Evolutionary conservation across 306 rosid species (phyloP).

Genomic region (Castanea mollissima): DNA sequence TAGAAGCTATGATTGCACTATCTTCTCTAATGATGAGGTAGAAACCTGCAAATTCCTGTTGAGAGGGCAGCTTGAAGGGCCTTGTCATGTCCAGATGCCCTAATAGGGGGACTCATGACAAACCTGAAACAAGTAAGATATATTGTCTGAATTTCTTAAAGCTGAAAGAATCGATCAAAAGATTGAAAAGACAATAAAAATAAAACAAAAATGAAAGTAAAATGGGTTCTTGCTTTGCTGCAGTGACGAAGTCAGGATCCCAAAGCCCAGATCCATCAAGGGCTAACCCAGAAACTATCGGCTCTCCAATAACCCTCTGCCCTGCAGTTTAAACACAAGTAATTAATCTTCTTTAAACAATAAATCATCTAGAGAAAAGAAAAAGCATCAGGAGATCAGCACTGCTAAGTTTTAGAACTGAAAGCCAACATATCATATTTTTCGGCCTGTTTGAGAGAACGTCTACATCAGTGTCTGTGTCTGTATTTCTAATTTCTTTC

Average conservation of each 20-base stretch:
- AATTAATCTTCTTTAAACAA: neutral
- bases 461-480: neutral
- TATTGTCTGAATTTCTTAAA: constrained; percentile 15
- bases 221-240: constrained; percentile 59
- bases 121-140: constrained; percentile 56
- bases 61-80: constrained; percentile 96
- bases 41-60: constrained; percentile 77
- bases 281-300: constrained; percentile 82
- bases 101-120: constrained; percentile 97
- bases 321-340: constrained; percentile 48
- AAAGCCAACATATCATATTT: neutral
- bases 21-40: neutral
- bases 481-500: neutral
- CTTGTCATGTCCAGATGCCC: constrained; percentile 75
- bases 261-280: constrained; percentile 91
- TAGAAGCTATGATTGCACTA: neutral
- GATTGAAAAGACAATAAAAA: constrained; percentile 6
- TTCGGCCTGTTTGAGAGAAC: neutral
- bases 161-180: neutral
- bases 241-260: constrained; percentile 84
- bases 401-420: neutral
- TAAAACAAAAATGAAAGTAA: constrained; percentile 15
- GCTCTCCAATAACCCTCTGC: constrained; percentile 81
- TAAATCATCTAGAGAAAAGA: neutral
- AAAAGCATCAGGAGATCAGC: neutral